Evolutionary conservation across 441 rosid genomes (phyloP).

Genomic region (Viola pubescens): DNA sequence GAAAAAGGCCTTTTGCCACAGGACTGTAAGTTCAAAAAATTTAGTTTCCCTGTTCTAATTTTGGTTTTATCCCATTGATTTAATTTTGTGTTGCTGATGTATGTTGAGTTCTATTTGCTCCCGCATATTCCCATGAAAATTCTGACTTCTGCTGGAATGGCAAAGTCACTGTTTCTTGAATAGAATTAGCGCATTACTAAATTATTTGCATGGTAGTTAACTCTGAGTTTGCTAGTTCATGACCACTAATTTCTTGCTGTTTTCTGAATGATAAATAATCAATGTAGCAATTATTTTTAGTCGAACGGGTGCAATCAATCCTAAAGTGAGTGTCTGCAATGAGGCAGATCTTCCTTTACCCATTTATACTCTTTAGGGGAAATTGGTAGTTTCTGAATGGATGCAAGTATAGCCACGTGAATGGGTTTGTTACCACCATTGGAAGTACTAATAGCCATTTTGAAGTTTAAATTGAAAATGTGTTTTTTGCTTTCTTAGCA

Average conservation of each 20-base stretch:
- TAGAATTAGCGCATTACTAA: not conserved
- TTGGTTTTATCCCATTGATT: not conserved
- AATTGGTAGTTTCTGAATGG: no score
- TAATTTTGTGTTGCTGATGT: no score
- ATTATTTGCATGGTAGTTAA: not conserved
- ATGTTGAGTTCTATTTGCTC: not conserved
- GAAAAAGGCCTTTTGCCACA: slow-evolving; percentile 90
- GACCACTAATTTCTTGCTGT: no score
- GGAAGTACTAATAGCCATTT: no score
- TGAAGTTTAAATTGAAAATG: no score
- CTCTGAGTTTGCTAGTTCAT: not conserved
- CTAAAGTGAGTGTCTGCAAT: no score
- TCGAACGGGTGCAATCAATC: no score
- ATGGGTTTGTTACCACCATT: no score
- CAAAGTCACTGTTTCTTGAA: not conserved
- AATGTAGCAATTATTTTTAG: no score
- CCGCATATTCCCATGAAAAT: not conserved
- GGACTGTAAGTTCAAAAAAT: slow-evolving; percentile 46
- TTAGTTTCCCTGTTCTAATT: slow-evolving; percentile 1
- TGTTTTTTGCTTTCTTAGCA: no score
- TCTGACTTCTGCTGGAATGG: slow-evolving; percentile 3
- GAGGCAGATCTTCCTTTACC: not conserved
- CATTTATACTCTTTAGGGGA: not conserved
- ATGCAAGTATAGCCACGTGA: no score
- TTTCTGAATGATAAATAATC: no score